Evolutionary conservation across 805 yeast species (phyloP).

Genomic region (Metschnikowia koreensis): DNA sequence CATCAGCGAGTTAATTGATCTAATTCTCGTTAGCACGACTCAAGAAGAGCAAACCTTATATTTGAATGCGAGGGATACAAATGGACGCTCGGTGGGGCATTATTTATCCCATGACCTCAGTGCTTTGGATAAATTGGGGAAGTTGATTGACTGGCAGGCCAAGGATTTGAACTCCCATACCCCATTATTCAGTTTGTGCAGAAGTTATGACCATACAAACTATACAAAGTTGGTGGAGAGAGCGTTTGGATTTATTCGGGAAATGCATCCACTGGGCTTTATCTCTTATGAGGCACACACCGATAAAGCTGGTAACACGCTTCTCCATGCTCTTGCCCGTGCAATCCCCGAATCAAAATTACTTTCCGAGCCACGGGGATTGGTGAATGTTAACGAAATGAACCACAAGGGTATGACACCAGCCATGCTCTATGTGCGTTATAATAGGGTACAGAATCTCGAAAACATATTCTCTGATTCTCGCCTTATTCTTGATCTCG

Average conservation of each 20-base stretch:
- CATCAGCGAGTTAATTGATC: conserved; percentile 41
- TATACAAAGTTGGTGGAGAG: conserved; percentile 50
- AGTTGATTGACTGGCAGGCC: conserved; percentile 62
- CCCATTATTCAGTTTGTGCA: conserved; percentile 69
- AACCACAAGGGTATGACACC: conserved; percentile 67
- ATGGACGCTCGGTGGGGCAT: conserved; percentile 69
- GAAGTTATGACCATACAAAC: conserved; percentile 75
- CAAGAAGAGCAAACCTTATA: conserved; percentile 47
- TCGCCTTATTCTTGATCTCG: conserved; percentile 39
- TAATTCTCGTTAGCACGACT: conserved; percentile 44
- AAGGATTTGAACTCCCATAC: conserved; percentile 70
- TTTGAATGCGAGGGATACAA: conserved; percentile 49
- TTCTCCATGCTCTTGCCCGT: conserved; percentile 67
- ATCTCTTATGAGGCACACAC: conserved; percentile 60
- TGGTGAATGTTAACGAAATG: conserved; percentile 51
- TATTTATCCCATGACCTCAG: conserved; percentile 58
- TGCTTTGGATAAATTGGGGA: conserved; percentile 54
- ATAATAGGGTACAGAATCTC: conserved; percentile 62
- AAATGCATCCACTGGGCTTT: conserved; percentile 38
- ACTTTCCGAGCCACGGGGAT: conserved; percentile 24
- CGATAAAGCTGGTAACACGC: conserved; percentile 70
- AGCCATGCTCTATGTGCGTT: conserved; percentile 65
- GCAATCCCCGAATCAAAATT: conserved; percentile 37
- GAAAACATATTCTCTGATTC: conserved; percentile 46
- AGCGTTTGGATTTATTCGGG: conserved; percentile 45